Conservation (phyloP, 345 rosid species). For the Anastatica hierochuntica region DNA sequence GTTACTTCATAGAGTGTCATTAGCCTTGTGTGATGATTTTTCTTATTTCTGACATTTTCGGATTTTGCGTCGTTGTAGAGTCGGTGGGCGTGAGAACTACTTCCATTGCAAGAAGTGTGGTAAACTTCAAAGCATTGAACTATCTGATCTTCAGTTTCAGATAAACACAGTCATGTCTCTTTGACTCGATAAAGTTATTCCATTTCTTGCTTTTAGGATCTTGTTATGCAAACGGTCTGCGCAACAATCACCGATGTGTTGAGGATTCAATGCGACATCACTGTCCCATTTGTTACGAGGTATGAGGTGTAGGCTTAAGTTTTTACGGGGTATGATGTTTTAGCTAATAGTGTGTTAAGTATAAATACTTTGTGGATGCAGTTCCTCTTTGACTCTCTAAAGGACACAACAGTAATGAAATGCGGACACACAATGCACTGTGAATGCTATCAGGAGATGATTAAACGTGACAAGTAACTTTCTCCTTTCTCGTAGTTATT, state of each 20-base stretch:
- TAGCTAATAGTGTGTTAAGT: not conserved
- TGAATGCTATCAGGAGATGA: slow-evolving; percentile 83
- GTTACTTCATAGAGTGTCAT: not conserved
- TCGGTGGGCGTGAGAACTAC: slow-evolving; percentile 77
- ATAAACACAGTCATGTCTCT: not conserved
- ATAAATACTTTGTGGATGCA: slow-evolving; percentile 19
- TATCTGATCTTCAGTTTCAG: not conserved
- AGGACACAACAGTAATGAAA: slow-evolving; percentile 85
- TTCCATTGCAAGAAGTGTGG: slow-evolving; percentile 95
- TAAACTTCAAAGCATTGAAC: slow-evolving; percentile 22
- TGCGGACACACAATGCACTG: slow-evolving; percentile 97
- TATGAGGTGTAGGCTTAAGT: too few species aligned
- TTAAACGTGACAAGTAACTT: slow-evolving; percentile 68
- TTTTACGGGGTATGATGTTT: not conserved
- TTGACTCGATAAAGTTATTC: not conserved
- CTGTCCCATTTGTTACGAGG: slow-evolving; percentile 97
- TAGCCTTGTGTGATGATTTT: not conserved
- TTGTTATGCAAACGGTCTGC: slow-evolving; percentile 59
- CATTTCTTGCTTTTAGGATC: slow-evolving; percentile 37
- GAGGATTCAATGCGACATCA: slow-evolving; percentile 98
- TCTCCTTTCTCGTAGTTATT: not conserved
- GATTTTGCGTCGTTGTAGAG: slow-evolving; percentile 34
- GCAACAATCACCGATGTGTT: slow-evolving; percentile 69
- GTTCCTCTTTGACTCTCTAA: slow-evolving; percentile 90
- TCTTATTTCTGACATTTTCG: not conserved